A percentile compares a stretch with the other conserved stretches of the same genome.
Conservation (phyloP, 75 land plant species). For the Selaginella moellendorffii region DNA sequence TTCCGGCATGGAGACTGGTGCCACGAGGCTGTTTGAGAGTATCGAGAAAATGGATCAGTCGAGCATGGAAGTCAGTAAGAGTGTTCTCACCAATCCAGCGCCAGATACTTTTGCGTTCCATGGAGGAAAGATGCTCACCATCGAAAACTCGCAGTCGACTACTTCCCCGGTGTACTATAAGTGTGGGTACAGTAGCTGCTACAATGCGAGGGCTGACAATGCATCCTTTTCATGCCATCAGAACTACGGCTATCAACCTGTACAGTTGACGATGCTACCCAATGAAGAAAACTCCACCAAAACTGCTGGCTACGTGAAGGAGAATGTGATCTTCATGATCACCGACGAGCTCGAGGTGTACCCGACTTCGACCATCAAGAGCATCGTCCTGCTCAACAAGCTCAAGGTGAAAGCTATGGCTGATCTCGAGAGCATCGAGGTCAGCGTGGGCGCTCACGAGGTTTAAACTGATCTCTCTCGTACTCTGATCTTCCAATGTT, state of each 20-base stretch:
- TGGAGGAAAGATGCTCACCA: too few species aligned
- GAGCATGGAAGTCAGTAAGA: neutral
- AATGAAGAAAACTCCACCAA: too few species aligned
- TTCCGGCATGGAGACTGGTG: too few species aligned
- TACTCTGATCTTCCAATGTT: too few species aligned
- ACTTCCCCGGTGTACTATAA: neutral
- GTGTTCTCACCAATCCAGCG: neutral
- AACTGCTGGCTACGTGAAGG: constrained; percentile 27
- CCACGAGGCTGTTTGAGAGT: neutral
- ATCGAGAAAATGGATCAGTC: neutral
- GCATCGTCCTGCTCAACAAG: constrained; percentile 25
- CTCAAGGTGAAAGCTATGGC: constrained; percentile 21
- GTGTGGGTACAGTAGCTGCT: neutral
- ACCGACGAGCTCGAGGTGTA: constrained; percentile 32
- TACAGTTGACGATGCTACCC: too few species aligned
- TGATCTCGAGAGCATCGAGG: constrained; percentile 18
- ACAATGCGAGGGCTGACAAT: too few species aligned
- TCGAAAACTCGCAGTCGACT: too few species aligned
- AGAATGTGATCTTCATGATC: constrained; percentile 28
- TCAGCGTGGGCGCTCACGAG: constrained; percentile 10
- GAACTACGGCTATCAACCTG: too few species aligned
- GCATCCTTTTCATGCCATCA: too few species aligned
- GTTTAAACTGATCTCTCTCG: too few species aligned
- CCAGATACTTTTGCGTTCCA: too few species aligned
- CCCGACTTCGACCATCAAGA: constrained; percentile 30